Evolutionary conservation across 306 rosid species (phyloP), one percentile per base, ranked within the genome.

Genomic region (Lathyrus sativus): DNA sequence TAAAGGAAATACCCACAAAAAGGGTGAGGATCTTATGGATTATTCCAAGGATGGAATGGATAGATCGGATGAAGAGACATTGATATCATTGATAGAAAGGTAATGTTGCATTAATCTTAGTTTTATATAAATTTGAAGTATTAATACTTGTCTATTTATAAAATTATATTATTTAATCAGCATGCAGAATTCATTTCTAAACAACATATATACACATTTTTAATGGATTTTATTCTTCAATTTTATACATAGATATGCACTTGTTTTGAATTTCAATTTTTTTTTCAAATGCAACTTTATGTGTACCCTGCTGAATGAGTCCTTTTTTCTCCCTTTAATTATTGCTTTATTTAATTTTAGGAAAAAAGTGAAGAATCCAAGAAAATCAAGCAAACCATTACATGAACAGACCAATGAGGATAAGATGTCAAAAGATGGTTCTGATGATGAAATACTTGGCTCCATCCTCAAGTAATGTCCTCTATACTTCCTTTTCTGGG

Each of bases 41-140:
- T 19, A 33, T 35, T 53, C 70, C 17, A 61, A 63, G 61, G 85
- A 86, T 22, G 53, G 59, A 66, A 73, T 7, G 65, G 62, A 71
- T 31, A 91, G 69, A 49, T 80, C 91, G 69, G 98, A 90, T 38
- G 91, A 92, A 7, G 96, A 89, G 74, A 77, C 88, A 35, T 58
- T 92, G 70, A 19, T 83, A 48, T 86, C 96, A 6, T 82, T 89
- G 74, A 53, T 81, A 58, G 80, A 71, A 43, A 80, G 98, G 96
- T 92, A 74, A 42, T 67, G 45, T 24, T n/a, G 39, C 8, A 48
- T 65, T 70, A 17, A 46, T 66, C 53, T 38, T 64, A 35, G 13
- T 65, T 18, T 17, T 58, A 13, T 59, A 22, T 28, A 60, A 59
- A 31, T 11, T 9, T 13, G 41, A 48, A 37, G 19, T 42, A 22